Evolutionary conservation across 139 green algal genomes (phyloP).

Genomic region (Ulvella scutata): DNA sequence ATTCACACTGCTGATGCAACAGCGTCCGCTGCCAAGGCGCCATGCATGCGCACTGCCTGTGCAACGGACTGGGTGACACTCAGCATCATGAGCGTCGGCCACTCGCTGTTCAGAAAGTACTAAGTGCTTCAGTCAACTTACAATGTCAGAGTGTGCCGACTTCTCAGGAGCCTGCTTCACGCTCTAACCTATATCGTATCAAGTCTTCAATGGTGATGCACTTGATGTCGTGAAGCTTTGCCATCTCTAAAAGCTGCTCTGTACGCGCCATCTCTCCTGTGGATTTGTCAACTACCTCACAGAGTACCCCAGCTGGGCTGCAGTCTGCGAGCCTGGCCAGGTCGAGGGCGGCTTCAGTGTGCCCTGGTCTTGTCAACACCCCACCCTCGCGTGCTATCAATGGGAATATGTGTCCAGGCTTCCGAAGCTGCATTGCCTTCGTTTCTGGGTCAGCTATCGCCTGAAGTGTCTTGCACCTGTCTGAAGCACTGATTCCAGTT

Average conservation of each 20-base stretch:
- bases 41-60: no score
- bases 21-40: not conserved
- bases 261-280: constrained; percentile 77
- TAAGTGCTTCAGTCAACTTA: no score
- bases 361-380: constrained; percentile 69
- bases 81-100: no score
- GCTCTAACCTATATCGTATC: constrained; percentile 46
- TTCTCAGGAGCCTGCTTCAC: constrained; percentile 10
- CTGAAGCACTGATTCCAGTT: constrained; percentile 83
- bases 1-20: no score
- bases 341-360: constrained; percentile 92
- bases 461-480: constrained; percentile 75
- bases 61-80: no score
- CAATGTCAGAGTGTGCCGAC: no score
- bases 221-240: constrained; percentile 52
- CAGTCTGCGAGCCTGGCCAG: constrained; percentile 73
- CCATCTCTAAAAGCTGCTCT: constrained; percentile 66
- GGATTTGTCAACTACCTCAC: constrained; percentile 77
- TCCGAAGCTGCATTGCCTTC: constrained; percentile 48
- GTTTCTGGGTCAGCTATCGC: constrained; percentile 46
- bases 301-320: constrained; percentile 79
- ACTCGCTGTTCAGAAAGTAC: no score
- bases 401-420: constrained; percentile 95
- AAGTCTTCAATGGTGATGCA: constrained; percentile 87
- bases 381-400: constrained; percentile 56